A percentile compares a stretch with the other conserved stretches of the same genome.
Conservation (phyloP, 2,329 filamentous ascomycete genomes). For the Ophiobolus disseminans region DNA sequence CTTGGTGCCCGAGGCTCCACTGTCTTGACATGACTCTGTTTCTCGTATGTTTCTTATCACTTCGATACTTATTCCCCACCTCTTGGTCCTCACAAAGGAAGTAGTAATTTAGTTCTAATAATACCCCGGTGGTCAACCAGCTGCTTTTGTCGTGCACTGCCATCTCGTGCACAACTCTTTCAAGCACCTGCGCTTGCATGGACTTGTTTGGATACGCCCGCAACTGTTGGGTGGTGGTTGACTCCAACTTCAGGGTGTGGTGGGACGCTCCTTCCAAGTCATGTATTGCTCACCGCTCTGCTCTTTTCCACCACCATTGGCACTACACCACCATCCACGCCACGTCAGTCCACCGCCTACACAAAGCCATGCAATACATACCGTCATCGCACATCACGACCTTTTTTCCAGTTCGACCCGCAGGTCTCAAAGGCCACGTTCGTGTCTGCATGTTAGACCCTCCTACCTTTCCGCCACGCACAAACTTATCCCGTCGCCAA, state of each 20-base stretch:
- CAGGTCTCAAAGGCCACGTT: too few relatives aligned
- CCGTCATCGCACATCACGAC: too few relatives aligned
- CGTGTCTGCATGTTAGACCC: too few relatives aligned
- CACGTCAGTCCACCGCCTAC: neutral
- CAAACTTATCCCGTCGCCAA: too few relatives aligned
- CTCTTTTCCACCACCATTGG: neutral
- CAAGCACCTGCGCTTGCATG: too few relatives aligned
- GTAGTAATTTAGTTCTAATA: constrained; percentile 52
- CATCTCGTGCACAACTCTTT: neutral
- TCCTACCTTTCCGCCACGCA: too few relatives aligned
- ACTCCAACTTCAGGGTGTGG: neutral
- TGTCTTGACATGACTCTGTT: constrained; percentile 45
- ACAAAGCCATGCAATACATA: too few relatives aligned
- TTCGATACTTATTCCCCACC: constrained; percentile 51
- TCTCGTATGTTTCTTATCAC: constrained; percentile 51
- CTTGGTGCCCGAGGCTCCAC: constrained; percentile 26
- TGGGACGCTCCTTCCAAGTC: neutral
- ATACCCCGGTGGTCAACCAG: constrained; percentile 36
- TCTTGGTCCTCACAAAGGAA: constrained; percentile 49
- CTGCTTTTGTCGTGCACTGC: neutral
- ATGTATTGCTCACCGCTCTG: too few relatives aligned
- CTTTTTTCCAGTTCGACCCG: too few relatives aligned
- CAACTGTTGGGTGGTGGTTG: too few relatives aligned
- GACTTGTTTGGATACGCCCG: too few relatives aligned
- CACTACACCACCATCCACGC: neutral